Conservation (phyloP, 345 rosid genomes). For the Heritiera littoralis region DNA sequence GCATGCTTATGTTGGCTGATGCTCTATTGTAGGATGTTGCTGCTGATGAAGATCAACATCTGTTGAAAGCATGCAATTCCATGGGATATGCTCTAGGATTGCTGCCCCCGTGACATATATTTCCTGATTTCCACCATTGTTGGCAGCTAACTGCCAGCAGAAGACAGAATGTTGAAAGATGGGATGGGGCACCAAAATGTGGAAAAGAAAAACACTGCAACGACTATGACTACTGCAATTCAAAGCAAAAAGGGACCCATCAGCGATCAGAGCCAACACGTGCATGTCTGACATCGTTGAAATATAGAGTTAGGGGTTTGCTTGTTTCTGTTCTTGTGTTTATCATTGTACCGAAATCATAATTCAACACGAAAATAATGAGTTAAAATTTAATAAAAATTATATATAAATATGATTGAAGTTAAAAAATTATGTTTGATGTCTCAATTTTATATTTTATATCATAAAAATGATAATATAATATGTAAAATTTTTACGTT, state of each 20-base stretch:
- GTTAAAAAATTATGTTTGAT: too few species aligned
- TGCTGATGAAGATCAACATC: too few species aligned
- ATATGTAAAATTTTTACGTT: too few species aligned
- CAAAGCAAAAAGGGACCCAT: conserved; percentile 27
- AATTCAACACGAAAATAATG: too few species aligned
- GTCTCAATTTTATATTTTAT: too few species aligned
- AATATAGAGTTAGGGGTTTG: neutral
- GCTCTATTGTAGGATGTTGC: too few species aligned
- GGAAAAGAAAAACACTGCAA: neutral
- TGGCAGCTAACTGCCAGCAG: neutral
- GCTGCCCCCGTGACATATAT: neutral
- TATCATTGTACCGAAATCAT: too few species aligned
- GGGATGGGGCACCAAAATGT: conserved; percentile 18
- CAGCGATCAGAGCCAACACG: conserved; percentile 30
- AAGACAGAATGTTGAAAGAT: conserved; percentile 7
- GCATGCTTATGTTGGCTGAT: too few species aligned
- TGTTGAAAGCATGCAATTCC: conserved; percentile 3
- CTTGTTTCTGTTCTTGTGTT: neutral
- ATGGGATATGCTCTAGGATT: neutral
- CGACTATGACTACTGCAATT: neutral
- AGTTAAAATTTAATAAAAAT: too few species aligned
- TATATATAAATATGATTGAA: too few species aligned
- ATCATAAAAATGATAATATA: too few species aligned
- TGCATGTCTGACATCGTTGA: conserved; percentile 43
- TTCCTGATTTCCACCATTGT: neutral